phyloP scores from a whole-genome alignment of 495 filamentous ascomycete species.

The Xylaria acuta region DNA sequence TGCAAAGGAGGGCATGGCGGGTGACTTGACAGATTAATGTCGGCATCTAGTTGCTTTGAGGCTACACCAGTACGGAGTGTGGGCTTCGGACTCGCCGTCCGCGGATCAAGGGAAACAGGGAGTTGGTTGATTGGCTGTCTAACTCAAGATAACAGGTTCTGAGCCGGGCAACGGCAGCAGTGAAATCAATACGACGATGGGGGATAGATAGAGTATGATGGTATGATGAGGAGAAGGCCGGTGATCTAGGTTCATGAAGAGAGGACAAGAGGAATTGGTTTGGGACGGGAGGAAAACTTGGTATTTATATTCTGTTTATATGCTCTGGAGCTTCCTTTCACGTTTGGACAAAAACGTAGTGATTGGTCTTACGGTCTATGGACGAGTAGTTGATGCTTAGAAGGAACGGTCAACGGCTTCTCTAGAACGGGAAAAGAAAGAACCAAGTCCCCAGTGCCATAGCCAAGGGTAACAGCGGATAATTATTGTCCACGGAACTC shows the following conservation, averaged over 20 bases:
- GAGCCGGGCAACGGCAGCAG: neutral
- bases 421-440: neutral
- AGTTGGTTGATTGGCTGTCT: neutral
- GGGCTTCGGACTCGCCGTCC: neutral
- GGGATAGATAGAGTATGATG: neutral
- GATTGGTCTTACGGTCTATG: neutral
- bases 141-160: neutral
- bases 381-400: neutral
- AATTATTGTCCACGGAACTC: neutral
- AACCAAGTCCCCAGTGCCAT: neutral
- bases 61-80: neutral
- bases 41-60: neutral
- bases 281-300: neutral
- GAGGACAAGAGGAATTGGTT: neutral
- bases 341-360: neutral
- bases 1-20: slow-evolving; percentile 3
- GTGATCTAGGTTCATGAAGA: neutral
- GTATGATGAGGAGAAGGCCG: neutral
- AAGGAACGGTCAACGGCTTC: slow-evolving; percentile 2
- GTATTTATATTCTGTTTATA: slow-evolving; percentile 3
- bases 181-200: neutral
- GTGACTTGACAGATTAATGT: neutral
- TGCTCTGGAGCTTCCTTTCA: neutral
- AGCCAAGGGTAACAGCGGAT: neutral
- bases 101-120: neutral